Evolutionary conservation across 2,329 filamentous ascomycete genomes (phyloP).

Genomic region (Colletotrichum zoysiae): DNA sequence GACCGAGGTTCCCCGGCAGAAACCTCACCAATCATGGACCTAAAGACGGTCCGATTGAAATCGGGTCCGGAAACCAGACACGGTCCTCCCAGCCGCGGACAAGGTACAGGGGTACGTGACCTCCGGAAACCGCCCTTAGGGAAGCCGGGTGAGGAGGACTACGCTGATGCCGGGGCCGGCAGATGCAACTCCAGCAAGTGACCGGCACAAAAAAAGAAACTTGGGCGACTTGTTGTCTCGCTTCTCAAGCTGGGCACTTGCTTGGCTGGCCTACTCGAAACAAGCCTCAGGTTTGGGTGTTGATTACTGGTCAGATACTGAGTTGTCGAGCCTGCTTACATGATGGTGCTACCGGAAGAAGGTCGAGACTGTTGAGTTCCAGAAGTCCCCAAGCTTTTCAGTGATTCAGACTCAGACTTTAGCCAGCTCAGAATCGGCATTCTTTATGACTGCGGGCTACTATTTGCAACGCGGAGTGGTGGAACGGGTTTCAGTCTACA

Average conservation of each 20-base stretch:
- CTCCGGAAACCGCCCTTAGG: no score
- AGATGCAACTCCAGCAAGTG: background rate
- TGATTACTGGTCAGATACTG: background rate
- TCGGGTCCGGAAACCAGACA: background rate
- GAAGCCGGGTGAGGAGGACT: no score
- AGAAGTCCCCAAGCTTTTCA: background rate
- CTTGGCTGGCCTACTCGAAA: background rate
- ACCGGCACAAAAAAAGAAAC: background rate
- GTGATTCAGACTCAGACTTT: background rate
- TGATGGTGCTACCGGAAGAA: background rate
- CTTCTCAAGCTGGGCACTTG: background rate
- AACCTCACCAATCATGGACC: background rate
- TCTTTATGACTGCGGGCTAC: background rate
- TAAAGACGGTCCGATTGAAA: background rate
- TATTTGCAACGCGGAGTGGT: background rate
- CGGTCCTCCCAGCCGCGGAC: background rate
- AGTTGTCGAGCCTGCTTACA: background rate
- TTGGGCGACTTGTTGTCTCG: background rate
- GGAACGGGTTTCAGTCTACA: background rate
- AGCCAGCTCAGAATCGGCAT: background rate
- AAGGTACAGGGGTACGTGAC: background rate
- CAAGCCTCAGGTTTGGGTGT: background rate
- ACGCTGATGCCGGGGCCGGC: no score
- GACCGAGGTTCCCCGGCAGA: background rate
- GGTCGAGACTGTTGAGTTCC: background rate